Evolutionary conservation across 1,284 basidiomycete species (phyloP), one percentile per base, ranked within the genome.

Genomic region (Apiotrichum akiyoshidainum): DNA sequence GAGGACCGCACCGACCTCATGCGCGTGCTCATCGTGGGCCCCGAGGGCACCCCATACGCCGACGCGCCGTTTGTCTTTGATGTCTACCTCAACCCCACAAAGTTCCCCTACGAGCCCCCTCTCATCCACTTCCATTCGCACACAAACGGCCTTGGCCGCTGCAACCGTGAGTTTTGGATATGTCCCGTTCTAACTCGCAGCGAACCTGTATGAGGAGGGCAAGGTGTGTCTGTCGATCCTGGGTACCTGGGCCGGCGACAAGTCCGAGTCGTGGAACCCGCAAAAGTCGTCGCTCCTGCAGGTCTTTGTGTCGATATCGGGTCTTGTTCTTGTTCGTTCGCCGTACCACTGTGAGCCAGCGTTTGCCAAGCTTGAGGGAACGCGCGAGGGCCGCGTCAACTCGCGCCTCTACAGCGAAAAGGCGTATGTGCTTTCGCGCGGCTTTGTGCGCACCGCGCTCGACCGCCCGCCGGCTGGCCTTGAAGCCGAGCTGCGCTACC

Each of bases 331-430:
- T 9, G 92, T 95, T 8, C 88, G 89, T 69, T 88, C 93, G 70
- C 92, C 92, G 82, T 96, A 89, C 86, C 93, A 90, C 71, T 93
- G 90, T 68, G 91, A 93, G 69, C 92, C 92, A 26, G 90, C 90
- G 0, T 93, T 73, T 44, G 92, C 94, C 72, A 95, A 92, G 73
- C 80, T 93, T 41, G 82, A 90, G 63, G 90, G 89, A 1, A 95
- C 92, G 1, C 86, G 88, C 62, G 93, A 95, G 72, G 92, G 90
- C 21, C 87, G 83, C 50, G 84, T 93, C 60, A 95, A 93, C 58
- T 78, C 77, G 53, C 70, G 72, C 14, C 64, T 71, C 35, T 73
- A 74, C 59, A 68, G 66, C 41, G 93, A 96, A 77, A 94, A 93
- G 77, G 92, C 92, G 2, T 96, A 90, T 69, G 89, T 95, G 44